Percentiles rank a stretch among this genome's conserved stretches.
phyloP scores from a whole-genome alignment of 805 yeast genomes.

The Teunomyces cretensis region DNA sequence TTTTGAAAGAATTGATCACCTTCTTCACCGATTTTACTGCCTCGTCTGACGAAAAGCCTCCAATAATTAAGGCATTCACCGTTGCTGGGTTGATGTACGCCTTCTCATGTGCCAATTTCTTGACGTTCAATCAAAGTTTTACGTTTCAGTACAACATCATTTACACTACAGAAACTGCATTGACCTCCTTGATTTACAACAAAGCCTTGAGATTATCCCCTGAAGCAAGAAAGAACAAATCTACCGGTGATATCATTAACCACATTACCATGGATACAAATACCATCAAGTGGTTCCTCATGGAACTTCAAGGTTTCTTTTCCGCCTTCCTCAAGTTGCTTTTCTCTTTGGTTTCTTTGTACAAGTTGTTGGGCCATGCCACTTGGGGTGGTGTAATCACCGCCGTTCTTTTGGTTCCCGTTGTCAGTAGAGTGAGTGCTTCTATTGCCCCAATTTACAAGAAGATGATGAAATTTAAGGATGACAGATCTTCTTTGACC shows the following conservation, averaged over 20 bases:
- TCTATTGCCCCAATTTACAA: slow-evolving; percentile 24
- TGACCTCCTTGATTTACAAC: slow-evolving; percentile 24
- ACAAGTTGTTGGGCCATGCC: slow-evolving; percentile 34
- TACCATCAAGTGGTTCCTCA: slow-evolving; percentile 15
- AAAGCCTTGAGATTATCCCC: slow-evolving; percentile 32
- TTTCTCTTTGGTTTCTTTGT: slow-evolving; percentile 30
- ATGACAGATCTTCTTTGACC: slow-evolving; percentile 36
- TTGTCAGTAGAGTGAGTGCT: slow-evolving; percentile 25
- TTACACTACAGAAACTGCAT: slow-evolving; percentile 17
- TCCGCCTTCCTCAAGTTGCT: slow-evolving; percentile 24
- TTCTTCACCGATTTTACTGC: slow-evolving; percentile 19
- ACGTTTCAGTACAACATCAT: slow-evolving; percentile 13
- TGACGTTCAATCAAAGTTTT: slow-evolving; percentile 23
- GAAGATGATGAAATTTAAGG: slow-evolving; percentile 34
- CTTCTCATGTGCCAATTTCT: slow-evolving; percentile 21
- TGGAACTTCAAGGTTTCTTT: slow-evolving; percentile 18
- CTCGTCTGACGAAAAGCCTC: slow-evolving; percentile 15
- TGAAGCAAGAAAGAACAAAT: slow-evolving; percentile 28
- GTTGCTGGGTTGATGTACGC: slow-evolving; percentile 26
- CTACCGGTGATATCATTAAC: slow-evolving; percentile 36
- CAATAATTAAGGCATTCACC: slow-evolving; percentile 25
- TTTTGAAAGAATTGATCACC: slow-evolving; percentile 28
- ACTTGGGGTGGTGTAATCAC: slow-evolving; percentile 35
- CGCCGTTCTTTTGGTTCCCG: slow-evolving; percentile 33
- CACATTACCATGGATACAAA: slow-evolving; percentile 31